phyloP scores from a whole-genome alignment of 1,284 basidiomycete genomes.

The Naganishia albida region DNA sequence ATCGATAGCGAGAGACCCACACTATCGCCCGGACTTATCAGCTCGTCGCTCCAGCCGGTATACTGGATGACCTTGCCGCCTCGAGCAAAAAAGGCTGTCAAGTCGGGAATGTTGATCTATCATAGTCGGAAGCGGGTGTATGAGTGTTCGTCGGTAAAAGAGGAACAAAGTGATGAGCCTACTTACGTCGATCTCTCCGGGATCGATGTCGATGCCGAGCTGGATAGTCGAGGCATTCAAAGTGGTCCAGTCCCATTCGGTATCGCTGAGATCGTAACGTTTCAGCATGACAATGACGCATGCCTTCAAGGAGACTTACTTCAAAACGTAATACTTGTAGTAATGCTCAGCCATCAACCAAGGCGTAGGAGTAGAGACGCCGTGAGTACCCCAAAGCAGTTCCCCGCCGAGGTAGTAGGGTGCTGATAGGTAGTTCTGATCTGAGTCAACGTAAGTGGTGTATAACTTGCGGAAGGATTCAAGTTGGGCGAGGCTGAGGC shows the following conservation, averaged over 20 bases:
- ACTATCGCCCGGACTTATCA: conserved; percentile 50
- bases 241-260: conserved; percentile 16
- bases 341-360: conserved; percentile 13
- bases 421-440: conserved; percentile 11
- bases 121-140: not conserved
- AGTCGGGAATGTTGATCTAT: conserved; percentile 38
- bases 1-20: not conserved
- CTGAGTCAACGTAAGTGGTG: conserved; percentile 11
- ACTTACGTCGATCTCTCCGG: conserved; percentile 17
- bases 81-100: conserved; percentile 43
- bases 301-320: not conserved
- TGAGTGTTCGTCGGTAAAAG: not conserved
- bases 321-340: conserved; percentile 20
- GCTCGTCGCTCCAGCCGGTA: conserved; percentile 46
- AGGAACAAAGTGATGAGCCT: no score
- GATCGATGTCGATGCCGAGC: conserved; percentile 9
- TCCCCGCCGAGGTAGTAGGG: conserved; percentile 13
- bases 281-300: not conserved
- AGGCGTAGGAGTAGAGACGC: conserved; percentile 4
- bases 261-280: not conserved
- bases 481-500: conserved; percentile 12
- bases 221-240: conserved; percentile 10
- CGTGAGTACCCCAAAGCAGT: not conserved
- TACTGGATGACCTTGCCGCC: conserved; percentile 50
- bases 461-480: conserved; percentile 22